phyloP scores from a whole-genome alignment of 371 early-diverging fungal genomes.

The Mortierella sp. region DNA sequence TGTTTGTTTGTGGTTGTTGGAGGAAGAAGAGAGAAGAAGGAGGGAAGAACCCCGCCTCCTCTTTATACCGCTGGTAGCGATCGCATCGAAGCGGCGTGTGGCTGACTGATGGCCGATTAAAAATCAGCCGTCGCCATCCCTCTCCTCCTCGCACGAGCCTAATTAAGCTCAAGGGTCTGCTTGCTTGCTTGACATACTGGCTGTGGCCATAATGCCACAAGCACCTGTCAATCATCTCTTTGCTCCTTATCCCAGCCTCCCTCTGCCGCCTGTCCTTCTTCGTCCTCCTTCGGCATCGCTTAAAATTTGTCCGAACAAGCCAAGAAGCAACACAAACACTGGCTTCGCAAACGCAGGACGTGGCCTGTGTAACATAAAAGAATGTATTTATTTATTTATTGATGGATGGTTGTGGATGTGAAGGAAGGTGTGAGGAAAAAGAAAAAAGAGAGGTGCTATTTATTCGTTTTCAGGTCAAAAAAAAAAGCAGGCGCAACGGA shows the following conservation, averaged over 20 bases:
- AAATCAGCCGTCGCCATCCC: not conserved
- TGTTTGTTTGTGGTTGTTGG: not conserved
- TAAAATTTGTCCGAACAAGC: not conserved
- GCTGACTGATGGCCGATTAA: not conserved
- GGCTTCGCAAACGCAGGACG: not conserved
- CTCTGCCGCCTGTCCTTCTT: not conserved
- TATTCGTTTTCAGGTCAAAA: too few relatives aligned
- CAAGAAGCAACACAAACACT: not conserved
- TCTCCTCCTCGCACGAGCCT: not conserved
- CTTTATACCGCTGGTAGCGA: too few relatives aligned
- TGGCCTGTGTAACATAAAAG: too few relatives aligned
- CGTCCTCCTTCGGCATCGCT: not conserved
- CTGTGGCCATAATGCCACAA: not conserved
- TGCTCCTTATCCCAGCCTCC: too few relatives aligned
- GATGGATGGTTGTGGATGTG: too few relatives aligned
- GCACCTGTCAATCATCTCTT: not conserved
- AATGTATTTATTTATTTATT: too few relatives aligned
- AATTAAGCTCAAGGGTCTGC: not conserved
- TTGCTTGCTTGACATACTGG: too few relatives aligned
- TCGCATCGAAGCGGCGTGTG: not conserved
- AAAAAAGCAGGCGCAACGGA: too few relatives aligned
- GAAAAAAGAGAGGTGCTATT: too few relatives aligned
- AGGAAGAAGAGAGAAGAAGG: not conserved
- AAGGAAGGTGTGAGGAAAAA: too few relatives aligned
- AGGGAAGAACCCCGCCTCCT: too few relatives aligned